Conservation (phyloP, 306 rosid genomes). For the Ormosia emarginata region DNA sequence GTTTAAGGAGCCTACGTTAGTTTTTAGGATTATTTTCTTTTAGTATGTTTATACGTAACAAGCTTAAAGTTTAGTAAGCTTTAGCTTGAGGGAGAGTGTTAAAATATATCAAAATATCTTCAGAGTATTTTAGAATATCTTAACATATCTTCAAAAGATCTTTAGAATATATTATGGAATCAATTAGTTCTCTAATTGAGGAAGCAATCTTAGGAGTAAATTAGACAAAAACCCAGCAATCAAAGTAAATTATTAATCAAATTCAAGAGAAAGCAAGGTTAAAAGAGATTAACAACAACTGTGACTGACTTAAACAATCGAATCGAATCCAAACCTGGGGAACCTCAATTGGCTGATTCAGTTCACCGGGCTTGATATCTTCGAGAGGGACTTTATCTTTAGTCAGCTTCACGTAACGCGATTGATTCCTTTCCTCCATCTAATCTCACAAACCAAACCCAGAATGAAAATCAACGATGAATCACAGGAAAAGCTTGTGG, state of each 20-base stretch:
- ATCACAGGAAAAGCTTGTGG: constrained; percentile 2
- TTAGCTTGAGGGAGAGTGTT: too few relatives aligned
- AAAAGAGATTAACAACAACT: neutral
- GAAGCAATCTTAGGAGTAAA: neutral
- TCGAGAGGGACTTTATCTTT: constrained; percentile 49
- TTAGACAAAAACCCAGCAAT: too few relatives aligned
- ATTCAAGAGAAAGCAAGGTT: neutral
- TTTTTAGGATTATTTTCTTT: too few relatives aligned
- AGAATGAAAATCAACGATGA: neutral
- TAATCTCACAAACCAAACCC: constrained; percentile 20
- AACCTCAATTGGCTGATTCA: constrained; percentile 66
- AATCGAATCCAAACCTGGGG: constrained; percentile 43
- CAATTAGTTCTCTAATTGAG: neutral
- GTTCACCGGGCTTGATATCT: constrained; percentile 66
- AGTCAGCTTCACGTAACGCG: constrained; percentile 52
- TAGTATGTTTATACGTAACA: too few relatives aligned
- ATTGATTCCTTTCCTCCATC: constrained; percentile 74
- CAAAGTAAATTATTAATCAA: neutral
- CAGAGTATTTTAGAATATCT: too few relatives aligned
- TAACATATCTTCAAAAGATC: neutral
- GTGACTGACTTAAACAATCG: neutral
- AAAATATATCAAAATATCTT: too few relatives aligned
- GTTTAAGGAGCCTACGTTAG: too few relatives aligned
- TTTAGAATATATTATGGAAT: too few relatives aligned
- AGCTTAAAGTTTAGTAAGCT: too few relatives aligned